Evolutionary conservation across 345 rosid genomes (phyloP).

Genomic region (Eucalyptus marginata): DNA sequence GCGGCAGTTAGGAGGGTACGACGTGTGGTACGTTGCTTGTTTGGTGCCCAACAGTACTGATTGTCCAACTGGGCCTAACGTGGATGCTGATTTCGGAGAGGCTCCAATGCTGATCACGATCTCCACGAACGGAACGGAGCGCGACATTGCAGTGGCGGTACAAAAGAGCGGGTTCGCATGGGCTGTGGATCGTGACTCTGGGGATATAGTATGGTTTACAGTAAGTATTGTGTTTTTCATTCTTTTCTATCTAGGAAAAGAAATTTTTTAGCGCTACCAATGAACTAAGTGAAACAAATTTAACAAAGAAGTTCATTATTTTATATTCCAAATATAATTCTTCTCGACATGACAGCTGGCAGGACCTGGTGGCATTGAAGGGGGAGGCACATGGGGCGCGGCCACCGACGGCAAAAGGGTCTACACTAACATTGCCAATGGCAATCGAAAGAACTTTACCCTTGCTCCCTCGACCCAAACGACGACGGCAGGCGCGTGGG

Average conservation of each 20-base stretch:
- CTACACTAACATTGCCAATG: constrained; percentile 27
- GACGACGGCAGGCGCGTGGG: constrained; percentile 33
- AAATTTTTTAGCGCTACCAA: neutral
- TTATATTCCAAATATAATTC: neutral
- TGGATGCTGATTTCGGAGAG: constrained; percentile 33
- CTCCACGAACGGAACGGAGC: neutral
- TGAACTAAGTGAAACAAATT: neutral
- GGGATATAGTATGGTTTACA: constrained; percentile 20
- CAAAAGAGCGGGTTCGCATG: constrained; percentile 2
- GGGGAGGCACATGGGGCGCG: constrained; percentile 24
- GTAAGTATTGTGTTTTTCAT: neutral
- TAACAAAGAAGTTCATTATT: neutral
- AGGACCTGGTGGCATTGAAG: constrained; percentile 22
- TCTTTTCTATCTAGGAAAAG: neutral
- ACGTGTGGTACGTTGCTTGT: constrained; percentile 24
- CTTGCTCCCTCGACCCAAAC: constrained; percentile 19
- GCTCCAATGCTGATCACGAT: constrained; percentile 16
- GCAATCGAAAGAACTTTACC: constrained; percentile 9
- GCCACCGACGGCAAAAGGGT: constrained; percentile 22
- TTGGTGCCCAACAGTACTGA: constrained; percentile 22
- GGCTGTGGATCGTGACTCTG: constrained; percentile 32
- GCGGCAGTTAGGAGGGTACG: constrained; percentile 29
- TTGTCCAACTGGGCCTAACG: constrained; percentile 39
- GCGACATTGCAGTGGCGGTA: constrained; percentile 8
- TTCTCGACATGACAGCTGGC: constrained; percentile 1